Percentiles rank a stretch among this genome's conserved stretches.
Conservation (phyloP, 2,329 filamentous ascomycete species). For the Ceratocystis cubensis region DNA sequence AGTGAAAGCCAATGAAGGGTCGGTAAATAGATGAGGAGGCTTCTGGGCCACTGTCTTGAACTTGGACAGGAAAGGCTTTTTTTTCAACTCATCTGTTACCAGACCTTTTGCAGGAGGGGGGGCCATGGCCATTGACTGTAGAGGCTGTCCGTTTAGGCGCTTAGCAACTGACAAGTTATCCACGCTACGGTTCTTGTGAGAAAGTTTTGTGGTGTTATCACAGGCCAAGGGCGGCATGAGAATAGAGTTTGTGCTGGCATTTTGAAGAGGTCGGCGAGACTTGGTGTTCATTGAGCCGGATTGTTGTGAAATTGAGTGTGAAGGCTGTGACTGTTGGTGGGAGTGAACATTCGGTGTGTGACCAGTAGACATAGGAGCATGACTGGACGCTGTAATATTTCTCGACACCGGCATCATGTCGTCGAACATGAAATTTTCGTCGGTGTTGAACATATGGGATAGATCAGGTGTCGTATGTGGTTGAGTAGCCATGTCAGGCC, state of each 20-base stretch:
- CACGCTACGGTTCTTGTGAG: constrained; percentile 12
- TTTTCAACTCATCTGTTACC: constrained; percentile 36
- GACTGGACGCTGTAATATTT: constrained; percentile 37
- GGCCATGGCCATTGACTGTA: constrained; percentile 39
- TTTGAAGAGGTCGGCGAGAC: constrained; percentile 18
- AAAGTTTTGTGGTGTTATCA: neutral
- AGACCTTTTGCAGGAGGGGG: constrained; percentile 53
- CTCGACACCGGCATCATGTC: constrained; percentile 21
- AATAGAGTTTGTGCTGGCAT: constrained; percentile 16
- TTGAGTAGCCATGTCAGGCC: constrained; percentile 16
- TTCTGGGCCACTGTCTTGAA: constrained; percentile 47
- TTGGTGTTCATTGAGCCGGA: constrained; percentile 1
- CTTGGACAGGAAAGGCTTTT: constrained; percentile 50
- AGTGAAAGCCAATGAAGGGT: constrained; percentile 25
- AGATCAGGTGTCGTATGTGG: constrained; percentile 25
- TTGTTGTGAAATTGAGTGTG: neutral
- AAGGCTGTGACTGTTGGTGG: constrained; percentile 6
- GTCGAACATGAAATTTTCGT: constrained; percentile 34
- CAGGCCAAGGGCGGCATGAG: constrained; percentile 10
- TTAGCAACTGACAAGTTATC: constrained; percentile 9
- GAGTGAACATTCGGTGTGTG: neutral
- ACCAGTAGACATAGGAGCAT: constrained; percentile 43
- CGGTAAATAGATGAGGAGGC: constrained; percentile 32
- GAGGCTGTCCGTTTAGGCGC: constrained; percentile 12
- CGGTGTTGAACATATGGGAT: constrained; percentile 39